Base-by-base conservation (phyloP, 108 stramenopile genomes). In the Cyclotella kingstonii region DNA sequence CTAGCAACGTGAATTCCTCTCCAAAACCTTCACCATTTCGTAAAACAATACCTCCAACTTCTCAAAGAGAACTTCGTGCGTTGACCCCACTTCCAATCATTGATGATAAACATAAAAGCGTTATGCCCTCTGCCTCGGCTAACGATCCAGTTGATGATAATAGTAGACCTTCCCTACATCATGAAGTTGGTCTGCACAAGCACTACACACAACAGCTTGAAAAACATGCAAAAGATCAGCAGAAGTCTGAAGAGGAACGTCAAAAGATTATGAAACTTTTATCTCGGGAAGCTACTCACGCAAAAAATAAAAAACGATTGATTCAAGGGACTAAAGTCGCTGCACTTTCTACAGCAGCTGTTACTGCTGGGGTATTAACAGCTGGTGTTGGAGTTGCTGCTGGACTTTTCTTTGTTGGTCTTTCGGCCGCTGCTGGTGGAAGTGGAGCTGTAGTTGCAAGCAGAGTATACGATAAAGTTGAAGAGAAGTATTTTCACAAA, bases 341-440 rank as follows among this genome's bases (percentile, higher is more conserved):
- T 6, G 87, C 82, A 5, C 73, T 82, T 1, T 79, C 88, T 4
- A 84, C 79, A 36, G 89, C 85, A n/a, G 85, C 81, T 34, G 73
- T 82, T 14, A 84, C 87, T 3, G 72, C 85, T 9, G 84, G 86
- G 10, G 77, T 91, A 3, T 44, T 92, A 15, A 95, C 94, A 11
- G 85, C 89, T 11, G 94, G 94, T 9, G 71, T 85, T 14, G 87
- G 89, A 12, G 47, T 92, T 9, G 78, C 87, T n/a, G 77, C 76
- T 3, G 94, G 89, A n/a, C 59, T 92, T 44, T 70, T 85, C 5
- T 72, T 88, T 56, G 48, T 94, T 5, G 86, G 87, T 0, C 73
- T 84, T 12, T 81, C 84, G 27, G 86, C 88, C 21, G 88, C 86
- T 8, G 86, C 84, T 7, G 93, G 86, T 4, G 93, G 86, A 1